phyloP scores from a whole-genome alignment of 768 basidiomycete species.

The Leccinum variicolor region DNA sequence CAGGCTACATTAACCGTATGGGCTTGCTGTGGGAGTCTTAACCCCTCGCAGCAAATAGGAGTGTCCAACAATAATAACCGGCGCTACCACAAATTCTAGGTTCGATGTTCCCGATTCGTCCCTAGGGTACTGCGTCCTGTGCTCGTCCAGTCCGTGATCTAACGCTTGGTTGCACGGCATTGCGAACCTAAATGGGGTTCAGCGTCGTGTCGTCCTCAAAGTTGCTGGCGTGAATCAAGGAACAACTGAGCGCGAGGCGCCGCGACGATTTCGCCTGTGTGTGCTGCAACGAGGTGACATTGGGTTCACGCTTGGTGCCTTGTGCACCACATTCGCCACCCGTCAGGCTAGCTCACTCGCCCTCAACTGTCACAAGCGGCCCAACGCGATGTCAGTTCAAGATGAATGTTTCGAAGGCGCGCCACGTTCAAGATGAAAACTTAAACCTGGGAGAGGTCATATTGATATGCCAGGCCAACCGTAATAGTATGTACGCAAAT shows the following conservation, averaged over 20 bases:
- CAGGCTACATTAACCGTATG: constrained; percentile 11
- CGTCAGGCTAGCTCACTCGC: neutral
- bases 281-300: constrained; percentile 10
- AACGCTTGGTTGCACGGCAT: constrained; percentile 6
- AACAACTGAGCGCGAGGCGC: neutral
- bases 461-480: neutral
- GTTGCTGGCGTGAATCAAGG: constrained; percentile 10
- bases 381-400: constrained; percentile 5
- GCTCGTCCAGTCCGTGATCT: constrained; percentile 2
- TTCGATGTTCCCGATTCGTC: constrained; percentile 13
- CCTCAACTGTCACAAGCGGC: constrained; percentile 8
- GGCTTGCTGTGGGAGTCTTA: constrained; percentile 16
- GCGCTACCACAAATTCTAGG: constrained; percentile 9
- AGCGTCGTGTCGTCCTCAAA: constrained; percentile 5
- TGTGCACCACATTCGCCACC: neutral
- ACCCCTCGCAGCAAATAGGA: constrained; percentile 7
- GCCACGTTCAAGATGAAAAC: neutral
- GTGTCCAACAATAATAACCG: constrained; percentile 13
- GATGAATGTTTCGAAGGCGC: constrained; percentile 1
- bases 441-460: constrained; percentile 5
- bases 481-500: neutral
- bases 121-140: constrained; percentile 9
- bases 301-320: constrained; percentile 12
- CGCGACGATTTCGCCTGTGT: constrained; percentile 1
- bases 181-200: constrained; percentile 12